A percentile compares a stretch with the other conserved stretches of the same genome.
phyloP scores from a whole-genome alignment of 2,329 filamentous ascomycete genomes.

The Talaromyces sp. region DNA sequence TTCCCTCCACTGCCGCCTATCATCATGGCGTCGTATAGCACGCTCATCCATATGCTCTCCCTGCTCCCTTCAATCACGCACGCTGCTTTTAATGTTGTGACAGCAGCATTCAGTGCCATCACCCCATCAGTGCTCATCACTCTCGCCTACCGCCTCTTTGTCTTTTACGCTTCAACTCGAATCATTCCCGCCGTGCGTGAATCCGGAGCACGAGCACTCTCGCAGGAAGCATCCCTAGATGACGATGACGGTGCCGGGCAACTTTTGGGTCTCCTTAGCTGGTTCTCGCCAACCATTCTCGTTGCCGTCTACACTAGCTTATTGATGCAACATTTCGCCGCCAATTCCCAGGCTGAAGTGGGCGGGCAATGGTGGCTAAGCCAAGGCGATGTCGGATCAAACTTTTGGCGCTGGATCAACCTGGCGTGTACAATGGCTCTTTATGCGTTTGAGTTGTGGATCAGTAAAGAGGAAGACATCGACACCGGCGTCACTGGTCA shows the following conservation, averaged over 20 bases:
- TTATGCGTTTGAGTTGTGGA: constrained; percentile 84
- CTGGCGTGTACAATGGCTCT: constrained; percentile 80
- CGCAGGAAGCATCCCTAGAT: constrained; percentile 78
- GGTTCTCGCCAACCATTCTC: constrained; percentile 90
- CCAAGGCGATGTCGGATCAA: constrained; percentile 76
- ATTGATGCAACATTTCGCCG: constrained; percentile 89
- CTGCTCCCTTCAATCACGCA: constrained; percentile 77
- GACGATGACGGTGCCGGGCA: constrained; percentile 78
- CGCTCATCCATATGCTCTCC: constrained; percentile 75
- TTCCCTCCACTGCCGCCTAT: constrained; percentile 95
- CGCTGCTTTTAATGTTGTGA: constrained; percentile 77
- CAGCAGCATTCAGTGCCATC: constrained; percentile 89
- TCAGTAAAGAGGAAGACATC: constrained; percentile 66
- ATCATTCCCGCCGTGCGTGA: constrained; percentile 93
- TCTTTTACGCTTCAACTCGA: constrained; percentile 89
- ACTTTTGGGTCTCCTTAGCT: constrained; percentile 76
- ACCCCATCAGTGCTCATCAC: constrained; percentile 95
- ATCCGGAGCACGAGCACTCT: constrained; percentile 73
- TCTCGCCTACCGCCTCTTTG: constrained; percentile 84
- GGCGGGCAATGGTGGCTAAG: constrained; percentile 75
- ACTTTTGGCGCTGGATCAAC: constrained; percentile 91
- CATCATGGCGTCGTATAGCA: constrained; percentile 97
- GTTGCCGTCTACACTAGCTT: constrained; percentile 96
- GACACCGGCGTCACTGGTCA: constrained; percentile 68
- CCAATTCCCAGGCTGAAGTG: constrained; percentile 54